Evolutionary conservation across 495 filamentous ascomycete genomes (phyloP), one percentile per base, ranked within the genome.

Genomic region (Penicillium longicatenatum): DNA sequence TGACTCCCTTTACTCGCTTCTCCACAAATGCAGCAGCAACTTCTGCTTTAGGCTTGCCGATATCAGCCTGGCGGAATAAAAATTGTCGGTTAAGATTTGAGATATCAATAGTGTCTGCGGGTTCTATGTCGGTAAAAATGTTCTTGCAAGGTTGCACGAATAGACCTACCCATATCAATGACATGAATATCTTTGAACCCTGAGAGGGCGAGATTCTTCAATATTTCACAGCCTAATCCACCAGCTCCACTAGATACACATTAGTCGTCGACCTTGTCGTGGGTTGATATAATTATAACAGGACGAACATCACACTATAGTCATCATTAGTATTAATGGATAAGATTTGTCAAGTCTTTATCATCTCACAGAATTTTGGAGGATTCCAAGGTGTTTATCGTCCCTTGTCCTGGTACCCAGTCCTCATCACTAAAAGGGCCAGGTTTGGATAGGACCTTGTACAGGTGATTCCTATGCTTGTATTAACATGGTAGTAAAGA

Each of bases 21-120:
- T 93, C 86, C 52, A 99, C 93, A 68, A 97, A 97, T 10, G 82
- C 81, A 9, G 95, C 95, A 9, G 95, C 95, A 49, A 96, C 88
- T 61, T 92, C 90, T 58, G 95, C 95, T 75, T 99, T 99, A 54
- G 86, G 89, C 61, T 90, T 93, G 33, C 95, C 94, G 22, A 99
- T 93, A 68, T 99, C 95, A 46, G 84, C 77, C 63, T 93, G 81
- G 17, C 95, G 91, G 72, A 99, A 99, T 47, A 99, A 84, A 69
- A 99, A 99, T 69, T 99, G 95, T 21, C 95, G 87, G 71, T 99
- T 99, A 45, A 99, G 82, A 73, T 99, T 99, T 22, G 92, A 96
- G 53, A 99, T 92, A 68, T 99, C 95, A 70, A 99, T 99, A 6
- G 93, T 98, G 68, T 95, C 90, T 91, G 59, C 41, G 10, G 31